Evolutionary conservation across 1,284 basidiomycete species (phyloP), one percentile per base, ranked within the genome.

Genomic region (Malassezia globosa): DNA sequence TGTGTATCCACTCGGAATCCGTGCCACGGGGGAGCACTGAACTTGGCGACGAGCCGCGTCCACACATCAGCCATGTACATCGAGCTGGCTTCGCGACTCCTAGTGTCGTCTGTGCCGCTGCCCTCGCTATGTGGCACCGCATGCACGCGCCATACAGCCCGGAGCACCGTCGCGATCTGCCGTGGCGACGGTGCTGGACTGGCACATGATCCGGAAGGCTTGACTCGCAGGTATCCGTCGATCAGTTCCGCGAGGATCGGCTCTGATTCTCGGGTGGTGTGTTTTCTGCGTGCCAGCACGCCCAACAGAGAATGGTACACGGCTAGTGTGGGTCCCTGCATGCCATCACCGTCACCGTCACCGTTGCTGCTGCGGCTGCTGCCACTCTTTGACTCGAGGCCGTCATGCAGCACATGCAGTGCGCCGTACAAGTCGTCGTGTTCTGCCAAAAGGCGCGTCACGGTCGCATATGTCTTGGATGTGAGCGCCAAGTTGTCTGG

Each of bases 361-460:
- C 33, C n/a, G n/a, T n/a, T n/a, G n/a, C n/a, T n/a, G n/a, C n/a
- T n/a, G n/a, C n/a, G n/a, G n/a, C n/a, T n/a, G 27, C 41, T n/a
- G n/a, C n/a, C n/a, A n/a, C n/a, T n/a, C n/a, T n/a, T n/a, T n/a
- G n/a, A n/a, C n/a, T n/a, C n/a, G n/a, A 31, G 29, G 29, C 29
- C 29, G 29, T 31, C 50, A 16, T 52, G 50, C 46, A 52, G 19
- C 26, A 47, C 50, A n/a, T 26, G 34, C 41, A 52, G 41, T 7
- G 50, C 50, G 26, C 44, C 35, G 16, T 16, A 11, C 21, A 52
- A 23, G 42, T 52, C 45, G 33, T 29, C 43, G 19, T 18, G 14
- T 26, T 37, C 29, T n/a, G 45, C 18, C 21, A 42, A 33, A 13
- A 14, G 23, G 19, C 45, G 39, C 27, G 45, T 43, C 1, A 52